Conservation (phyloP, 176 grass and related monocot genomes). For the Neostapfia colusana region DNA sequence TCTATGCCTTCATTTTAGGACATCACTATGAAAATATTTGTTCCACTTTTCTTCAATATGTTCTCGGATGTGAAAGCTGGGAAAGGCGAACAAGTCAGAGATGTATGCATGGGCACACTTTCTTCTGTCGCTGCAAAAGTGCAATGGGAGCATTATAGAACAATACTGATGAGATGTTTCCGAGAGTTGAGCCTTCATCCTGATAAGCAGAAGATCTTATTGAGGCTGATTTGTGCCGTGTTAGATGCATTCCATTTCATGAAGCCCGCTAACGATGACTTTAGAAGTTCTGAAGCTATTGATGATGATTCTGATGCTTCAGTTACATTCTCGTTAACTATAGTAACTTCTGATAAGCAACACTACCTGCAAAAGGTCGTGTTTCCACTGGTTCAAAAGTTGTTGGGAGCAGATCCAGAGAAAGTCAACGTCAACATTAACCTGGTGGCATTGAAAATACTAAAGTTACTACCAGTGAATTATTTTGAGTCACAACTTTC, state of each 20-base stretch:
- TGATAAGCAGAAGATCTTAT: conserved; percentile 82
- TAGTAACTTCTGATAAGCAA: conserved; percentile 55
- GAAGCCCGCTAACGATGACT: conserved; percentile 31
- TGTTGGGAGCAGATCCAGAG: conserved; percentile 68
- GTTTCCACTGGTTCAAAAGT: conserved; percentile 71
- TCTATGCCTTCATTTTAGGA: conserved; percentile 58
- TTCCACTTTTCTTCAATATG: conserved; percentile 94
- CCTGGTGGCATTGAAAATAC: conserved; percentile 85
- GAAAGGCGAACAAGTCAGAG: conserved; percentile 81
- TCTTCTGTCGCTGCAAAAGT: conserved; percentile 69
- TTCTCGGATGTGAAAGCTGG: conserved; percentile 80
- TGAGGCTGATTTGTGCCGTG: conserved; percentile 77
- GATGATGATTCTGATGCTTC: conserved; percentile 37
- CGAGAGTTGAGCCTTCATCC: conserved; percentile 63
- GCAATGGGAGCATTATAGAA: conserved; percentile 83
- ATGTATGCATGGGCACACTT: conserved; percentile 81
- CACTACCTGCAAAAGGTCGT: conserved; percentile 72
- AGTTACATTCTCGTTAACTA: conserved; percentile 39
- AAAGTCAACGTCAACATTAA: conserved; percentile 86
- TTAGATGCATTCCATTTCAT: conserved; percentile 80
- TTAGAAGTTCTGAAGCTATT: conserved; percentile 27
- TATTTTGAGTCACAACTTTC: conserved; percentile 87
- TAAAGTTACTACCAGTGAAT: conserved; percentile 79
- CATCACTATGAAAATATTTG: conserved; percentile 80
- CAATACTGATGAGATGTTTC: conserved; percentile 77